Conservation (phyloP, 2,329 filamentous ascomycete genomes). For the Aspergillus fijiensis region DNA sequence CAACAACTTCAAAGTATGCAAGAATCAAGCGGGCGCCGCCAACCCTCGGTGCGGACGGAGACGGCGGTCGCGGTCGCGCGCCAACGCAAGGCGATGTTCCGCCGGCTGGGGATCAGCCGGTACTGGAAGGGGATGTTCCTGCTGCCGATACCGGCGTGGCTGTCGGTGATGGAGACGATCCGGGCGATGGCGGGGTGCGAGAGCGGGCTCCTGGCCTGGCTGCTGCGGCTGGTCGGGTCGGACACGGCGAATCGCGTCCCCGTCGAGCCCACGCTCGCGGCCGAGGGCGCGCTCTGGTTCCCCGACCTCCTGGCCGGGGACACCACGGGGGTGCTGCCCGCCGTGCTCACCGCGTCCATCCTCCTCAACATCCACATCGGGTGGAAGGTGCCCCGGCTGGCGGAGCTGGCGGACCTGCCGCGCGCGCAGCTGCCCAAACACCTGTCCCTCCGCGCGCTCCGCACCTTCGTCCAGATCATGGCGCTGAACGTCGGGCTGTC, state of each 20-base stretch:
- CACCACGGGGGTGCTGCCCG: slow-evolving; percentile 51
- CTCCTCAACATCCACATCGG: slow-evolving; percentile 47
- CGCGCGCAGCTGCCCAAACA: slow-evolving; percentile 26
- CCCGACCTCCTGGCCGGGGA: slow-evolving; percentile 57
- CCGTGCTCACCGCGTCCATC: slow-evolving; percentile 50
- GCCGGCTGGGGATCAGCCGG: slow-evolving; percentile 33
- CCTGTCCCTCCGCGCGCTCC: slow-evolving; percentile 27
- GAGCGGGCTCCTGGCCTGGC: slow-evolving; percentile 42
- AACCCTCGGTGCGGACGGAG: background rate
- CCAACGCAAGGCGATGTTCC: slow-evolving; percentile 26
- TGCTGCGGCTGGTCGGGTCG: slow-evolving; percentile 27
- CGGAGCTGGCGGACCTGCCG: slow-evolving; percentile 28
- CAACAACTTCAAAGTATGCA: background rate
- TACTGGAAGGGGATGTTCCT: slow-evolving; percentile 36
- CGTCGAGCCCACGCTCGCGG: slow-evolving; percentile 52
- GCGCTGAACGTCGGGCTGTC: slow-evolving; percentile 41
- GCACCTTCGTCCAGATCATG: slow-evolving; percentile 35
- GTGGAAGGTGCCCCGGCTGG: slow-evolving; percentile 25
- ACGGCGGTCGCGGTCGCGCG: background rate
- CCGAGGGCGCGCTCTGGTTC: slow-evolving; percentile 63
- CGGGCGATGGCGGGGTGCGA: slow-evolving; percentile 48
- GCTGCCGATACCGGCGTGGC: slow-evolving; percentile 48
- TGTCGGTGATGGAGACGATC: slow-evolving; percentile 49
- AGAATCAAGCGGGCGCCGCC: background rate
- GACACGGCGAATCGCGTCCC: slow-evolving; percentile 15